Base-by-base conservation (phyloP, 768 basidiomycete genomes). In the Leccinellum albellum region DNA sequence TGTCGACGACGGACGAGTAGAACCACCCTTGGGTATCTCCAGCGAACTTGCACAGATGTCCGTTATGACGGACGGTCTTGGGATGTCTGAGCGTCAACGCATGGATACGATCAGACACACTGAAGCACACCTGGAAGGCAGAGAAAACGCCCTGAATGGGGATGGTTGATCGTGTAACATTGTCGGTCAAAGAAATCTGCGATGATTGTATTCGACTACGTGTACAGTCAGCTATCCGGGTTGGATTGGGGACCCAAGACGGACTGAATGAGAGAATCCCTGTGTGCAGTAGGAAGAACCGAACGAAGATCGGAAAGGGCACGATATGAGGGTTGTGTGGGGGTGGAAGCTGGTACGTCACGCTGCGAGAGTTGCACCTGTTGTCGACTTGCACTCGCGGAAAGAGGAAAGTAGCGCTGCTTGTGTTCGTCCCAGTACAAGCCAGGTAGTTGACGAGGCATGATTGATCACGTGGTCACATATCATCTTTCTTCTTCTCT, bases 1-100 rank as follows among this genome's bases (percentile, higher is more conserved):
- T 47, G 31, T 60, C 66, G 44, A 57, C 31, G 2, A 61, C 51
- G 54, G 66, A 73, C 5, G 73, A 68, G 58, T 78, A 82, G 28
- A 84, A 61, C 81, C 82, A 84, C 26, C 84, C 84, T 48, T 65
- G 64, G 53, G 74, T 68, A 49, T 86, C 83, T 1, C 84, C 84
- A n/a, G 78, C 66, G 57, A 83, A 78, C 23, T 70, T 71, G 59
- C 70, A 76, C 5, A 61, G 51, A 31, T 57, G 64, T 17, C 71
- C 78, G 35, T 69, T 57, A 37, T 75, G 52, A 20, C 53, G 64
- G 32, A 74, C 67, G 23, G 75, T 66, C 79, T 80, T 57, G 55
- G 28, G 9, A 28, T 40, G 37, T 4, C 20, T 6, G 15, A 31
- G 21, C 12, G 55, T 53, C 13, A 46, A 13, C 2, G 28, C 10